Conservation (phyloP, 495 filamentous ascomycete genomes). For the Hapsidospora chrysogenum region DNA sequence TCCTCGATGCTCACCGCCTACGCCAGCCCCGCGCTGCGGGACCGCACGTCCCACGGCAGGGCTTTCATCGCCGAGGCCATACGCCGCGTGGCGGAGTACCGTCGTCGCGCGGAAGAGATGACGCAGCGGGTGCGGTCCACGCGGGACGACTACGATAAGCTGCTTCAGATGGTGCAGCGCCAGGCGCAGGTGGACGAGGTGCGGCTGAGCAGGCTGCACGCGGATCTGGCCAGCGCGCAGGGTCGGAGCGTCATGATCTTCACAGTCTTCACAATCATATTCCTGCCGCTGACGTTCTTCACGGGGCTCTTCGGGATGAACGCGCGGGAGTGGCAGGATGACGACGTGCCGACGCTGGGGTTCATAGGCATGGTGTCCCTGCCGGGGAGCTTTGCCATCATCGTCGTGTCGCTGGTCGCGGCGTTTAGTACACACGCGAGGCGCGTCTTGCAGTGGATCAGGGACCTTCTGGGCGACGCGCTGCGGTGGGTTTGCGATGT, state of each 20-base stretch:
- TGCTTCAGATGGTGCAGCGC: constrained; percentile 51
- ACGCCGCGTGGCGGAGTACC: constrained; percentile 36
- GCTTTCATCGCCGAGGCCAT: constrained; percentile 34
- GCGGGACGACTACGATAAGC: constrained; percentile 40
- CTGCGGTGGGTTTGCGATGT: constrained; percentile 5
- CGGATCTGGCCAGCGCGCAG: constrained; percentile 45
- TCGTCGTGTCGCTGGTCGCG: constrained; percentile 19
- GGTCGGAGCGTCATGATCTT: constrained; percentile 52
- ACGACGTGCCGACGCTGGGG: constrained; percentile 15
- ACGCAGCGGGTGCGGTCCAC: constrained; percentile 29
- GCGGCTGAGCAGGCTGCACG: constrained; percentile 43
- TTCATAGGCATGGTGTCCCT: constrained; percentile 24
- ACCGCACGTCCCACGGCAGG: constrained; percentile 19
- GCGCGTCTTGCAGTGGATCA: constrained; percentile 11
- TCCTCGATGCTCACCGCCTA: constrained; percentile 28
- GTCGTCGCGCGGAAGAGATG: constrained; percentile 40
- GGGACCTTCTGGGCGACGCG: constrained; percentile 4
- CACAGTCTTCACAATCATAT: constrained; percentile 52
- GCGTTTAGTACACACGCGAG: constrained; percentile 26
- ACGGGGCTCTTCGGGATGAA: constrained; percentile 53
- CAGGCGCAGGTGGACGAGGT: constrained; percentile 54
- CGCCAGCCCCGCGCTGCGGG: constrained; percentile 12
- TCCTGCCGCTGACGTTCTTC: constrained; percentile 50
- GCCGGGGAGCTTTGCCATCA: constrained; percentile 19
- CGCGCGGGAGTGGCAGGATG: constrained; percentile 42